phyloP scores from a whole-genome alignment of 768 basidiomycete genomes.

The Tylopilus felleus region DNA sequence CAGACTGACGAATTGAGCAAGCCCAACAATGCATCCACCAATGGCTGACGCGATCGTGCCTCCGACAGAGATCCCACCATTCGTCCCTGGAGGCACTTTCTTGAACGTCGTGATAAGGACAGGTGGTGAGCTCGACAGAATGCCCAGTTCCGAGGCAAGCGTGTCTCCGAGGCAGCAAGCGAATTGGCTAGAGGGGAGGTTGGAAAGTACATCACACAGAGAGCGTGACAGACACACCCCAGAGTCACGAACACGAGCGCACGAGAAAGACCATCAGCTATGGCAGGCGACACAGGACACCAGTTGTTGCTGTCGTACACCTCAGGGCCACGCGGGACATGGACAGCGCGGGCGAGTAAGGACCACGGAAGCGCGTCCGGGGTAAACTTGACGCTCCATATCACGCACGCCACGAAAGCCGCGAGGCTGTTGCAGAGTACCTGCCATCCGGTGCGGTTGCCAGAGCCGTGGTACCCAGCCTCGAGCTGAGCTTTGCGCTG shows the following conservation, averaged over 20 bases:
- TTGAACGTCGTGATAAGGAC: conserved; percentile 75
- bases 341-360: conserved; percentile 10
- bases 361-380: conserved; percentile 42
- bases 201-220: background rate
- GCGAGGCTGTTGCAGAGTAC: conserved; percentile 78
- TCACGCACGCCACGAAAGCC: conserved; percentile 52
- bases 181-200: conserved; percentile 57
- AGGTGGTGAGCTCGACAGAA: conserved; percentile 67
- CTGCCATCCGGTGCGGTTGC: conserved; percentile 76
- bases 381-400: conserved; percentile 64
- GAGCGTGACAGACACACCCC: conserved; percentile 46
- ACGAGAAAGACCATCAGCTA: conserved; percentile 54
- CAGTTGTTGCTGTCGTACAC: conserved; percentile 44
- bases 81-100: conserved; percentile 82
- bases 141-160: conserved; percentile 90
- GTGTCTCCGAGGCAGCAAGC: conserved; percentile 90
- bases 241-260: conserved; percentile 59
- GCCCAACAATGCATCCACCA: conserved; percentile 74
- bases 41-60: conserved; percentile 71
- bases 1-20: conserved; percentile 53
- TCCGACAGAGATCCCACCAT: conserved; percentile 76
- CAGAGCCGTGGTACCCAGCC: conserved; percentile 71
- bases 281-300: conserved; percentile 55
- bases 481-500: conserved; percentile 70
- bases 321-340: conserved; percentile 11